Conservation (phyloP, 192 early-diverging fungal species). For the Backusella tarrabulga region DNA sequence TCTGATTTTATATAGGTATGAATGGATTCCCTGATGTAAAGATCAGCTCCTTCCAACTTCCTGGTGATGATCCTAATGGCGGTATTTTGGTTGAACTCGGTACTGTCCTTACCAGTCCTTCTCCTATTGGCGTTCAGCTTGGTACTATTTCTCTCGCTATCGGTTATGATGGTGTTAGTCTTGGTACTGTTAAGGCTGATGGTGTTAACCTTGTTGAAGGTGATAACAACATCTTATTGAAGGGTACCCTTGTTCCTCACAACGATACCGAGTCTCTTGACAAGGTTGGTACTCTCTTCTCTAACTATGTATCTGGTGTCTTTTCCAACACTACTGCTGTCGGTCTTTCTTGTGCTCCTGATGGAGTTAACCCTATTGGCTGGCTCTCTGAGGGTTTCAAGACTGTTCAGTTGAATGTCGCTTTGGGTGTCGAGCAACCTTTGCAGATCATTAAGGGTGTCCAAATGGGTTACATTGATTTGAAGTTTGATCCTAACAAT, state of each 20-base stretch:
- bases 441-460: slow-evolving; percentile 54
- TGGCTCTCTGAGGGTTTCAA: slow-evolving; percentile 54
- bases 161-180: slow-evolving; percentile 35
- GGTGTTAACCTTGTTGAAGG: slow-evolving; percentile 39
- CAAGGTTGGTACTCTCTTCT: slow-evolving; percentile 50
- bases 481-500: slow-evolving; percentile 44
- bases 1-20: slow-evolving; percentile 44
- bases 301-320: slow-evolving; percentile 51
- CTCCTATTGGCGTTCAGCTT: slow-evolving; percentile 52
- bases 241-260: slow-evolving; percentile 53
- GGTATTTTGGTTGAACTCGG: slow-evolving; percentile 56
- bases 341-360: slow-evolving; percentile 51
- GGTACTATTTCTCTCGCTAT: slow-evolving; percentile 58
- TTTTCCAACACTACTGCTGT: slow-evolving; percentile 44
- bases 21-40: slow-evolving; percentile 49
- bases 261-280: slow-evolving; percentile 41
- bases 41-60: slow-evolving; percentile 52
- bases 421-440: slow-evolving; percentile 39
- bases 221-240: slow-evolving; percentile 47
- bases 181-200: slow-evolving; percentile 49
- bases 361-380: slow-evolving; percentile 42
- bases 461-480: slow-evolving; percentile 49
- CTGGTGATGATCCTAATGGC: slow-evolving; percentile 49
- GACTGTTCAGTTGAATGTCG: slow-evolving; percentile 51
- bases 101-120: slow-evolving; percentile 53